These are phyloP conservation scores for Cladophialophora psammophila DNA, from an alignment of 2,329 filamentous ascomycete species.

Conservation along the genomic window DNA sequence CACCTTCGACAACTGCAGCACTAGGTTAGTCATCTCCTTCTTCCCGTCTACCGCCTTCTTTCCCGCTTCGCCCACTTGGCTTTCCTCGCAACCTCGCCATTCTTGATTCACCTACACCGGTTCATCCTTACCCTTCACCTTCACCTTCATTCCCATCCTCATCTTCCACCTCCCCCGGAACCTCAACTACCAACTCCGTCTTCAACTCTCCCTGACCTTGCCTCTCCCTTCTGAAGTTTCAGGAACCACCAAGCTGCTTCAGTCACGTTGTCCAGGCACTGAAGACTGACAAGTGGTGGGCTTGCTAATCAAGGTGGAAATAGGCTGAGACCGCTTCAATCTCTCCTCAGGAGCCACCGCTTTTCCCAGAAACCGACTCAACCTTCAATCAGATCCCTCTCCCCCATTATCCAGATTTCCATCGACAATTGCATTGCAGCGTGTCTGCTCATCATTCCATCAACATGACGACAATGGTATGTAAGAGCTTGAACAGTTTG, in stretches of 20 bases:
- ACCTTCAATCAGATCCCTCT: conserved; percentile 14
- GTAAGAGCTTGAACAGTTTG: conserved; percentile 38
- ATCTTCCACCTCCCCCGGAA: neutral
- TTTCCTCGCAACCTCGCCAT: conserved; percentile 11
- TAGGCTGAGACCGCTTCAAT: conserved; percentile 37
- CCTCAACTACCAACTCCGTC: neutral
- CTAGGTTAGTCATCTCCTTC: conserved; percentile 28
- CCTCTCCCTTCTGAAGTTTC: conserved; percentile 2
- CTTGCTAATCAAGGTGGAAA: conserved; percentile 33
- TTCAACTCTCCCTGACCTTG: neutral
- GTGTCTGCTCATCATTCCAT: conserved; percentile 31
- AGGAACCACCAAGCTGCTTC: neutral
- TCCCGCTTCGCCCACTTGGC: conserved; percentile 21
- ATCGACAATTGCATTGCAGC: conserved; percentile 22
- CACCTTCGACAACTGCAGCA: conserved; percentile 22
- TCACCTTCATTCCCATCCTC: conserved; percentile 7
- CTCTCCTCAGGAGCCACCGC: conserved; percentile 18
- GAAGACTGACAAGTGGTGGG: neutral
- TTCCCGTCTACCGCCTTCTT: conserved; percentile 1
- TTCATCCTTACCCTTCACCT: conserved; percentile 16
- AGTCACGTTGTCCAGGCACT: neutral
- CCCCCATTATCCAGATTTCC: conserved; percentile 1
- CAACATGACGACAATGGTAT: conserved; percentile 71
- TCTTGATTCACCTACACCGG: conserved; percentile 27
- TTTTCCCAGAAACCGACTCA: conserved; percentile 19